These are phyloP conservation scores for Ceratocystis variospora DNA, from an alignment of 2,329 filamentous ascomycete genomes.

Conservation along the genomic window DNA sequence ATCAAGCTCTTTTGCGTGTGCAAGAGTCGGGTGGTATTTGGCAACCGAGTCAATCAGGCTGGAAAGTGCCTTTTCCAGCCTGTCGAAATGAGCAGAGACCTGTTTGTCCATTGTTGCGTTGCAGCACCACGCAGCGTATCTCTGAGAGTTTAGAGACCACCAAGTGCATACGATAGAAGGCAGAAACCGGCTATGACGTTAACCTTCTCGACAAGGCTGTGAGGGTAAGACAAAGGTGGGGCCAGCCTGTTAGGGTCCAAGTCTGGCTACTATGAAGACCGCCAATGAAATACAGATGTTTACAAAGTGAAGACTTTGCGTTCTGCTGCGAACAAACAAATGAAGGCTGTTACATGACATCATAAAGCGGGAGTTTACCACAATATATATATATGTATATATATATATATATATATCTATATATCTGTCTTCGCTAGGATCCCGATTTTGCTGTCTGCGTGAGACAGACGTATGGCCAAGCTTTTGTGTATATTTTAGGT, in stretches of 20 bases:
- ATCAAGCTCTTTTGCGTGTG: slow-evolving; percentile 54
- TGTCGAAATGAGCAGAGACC: slow-evolving; percentile 49
- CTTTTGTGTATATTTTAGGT: neutral
- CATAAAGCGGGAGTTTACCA: too few species aligned
- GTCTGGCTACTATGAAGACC: neutral
- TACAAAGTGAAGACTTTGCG: neutral
- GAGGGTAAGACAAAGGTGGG: neutral
- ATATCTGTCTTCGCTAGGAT: too few species aligned
- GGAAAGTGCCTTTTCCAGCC: slow-evolving; percentile 51
- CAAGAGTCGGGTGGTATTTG: slow-evolving; percentile 63
- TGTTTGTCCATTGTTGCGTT: slow-evolving; percentile 42
- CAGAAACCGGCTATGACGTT: neutral
- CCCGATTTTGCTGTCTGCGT: neutral
- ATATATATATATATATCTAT: too few species aligned
- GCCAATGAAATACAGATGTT: neutral
- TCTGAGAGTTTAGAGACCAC: neutral
- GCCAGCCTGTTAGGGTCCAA: neutral
- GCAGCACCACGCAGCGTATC: neutral
- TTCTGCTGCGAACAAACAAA: neutral
- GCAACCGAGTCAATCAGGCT: slow-evolving; percentile 65
- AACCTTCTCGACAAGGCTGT: slow-evolving; percentile 1
- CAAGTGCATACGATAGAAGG: neutral
- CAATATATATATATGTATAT: too few species aligned
- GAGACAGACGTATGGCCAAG: neutral
- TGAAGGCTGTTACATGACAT: too few species aligned